These are phyloP conservation scores for Calonectria hongkongensis DNA, from an alignment of 2,329 filamentous ascomycete genomes.

Conservation along the genomic window DNA sequence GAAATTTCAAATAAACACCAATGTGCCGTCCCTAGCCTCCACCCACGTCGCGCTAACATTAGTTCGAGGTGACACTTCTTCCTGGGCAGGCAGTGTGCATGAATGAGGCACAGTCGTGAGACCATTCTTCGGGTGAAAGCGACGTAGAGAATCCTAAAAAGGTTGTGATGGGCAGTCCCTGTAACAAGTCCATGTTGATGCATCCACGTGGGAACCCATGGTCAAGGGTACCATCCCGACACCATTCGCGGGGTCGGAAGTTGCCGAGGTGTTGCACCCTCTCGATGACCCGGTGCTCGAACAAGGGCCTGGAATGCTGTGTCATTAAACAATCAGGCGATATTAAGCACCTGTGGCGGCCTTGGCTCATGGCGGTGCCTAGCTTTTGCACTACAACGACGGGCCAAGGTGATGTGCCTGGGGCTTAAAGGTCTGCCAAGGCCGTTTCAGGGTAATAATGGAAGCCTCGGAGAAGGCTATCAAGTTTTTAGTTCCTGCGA, in stretches of 20 bases:
- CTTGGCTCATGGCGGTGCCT: background rate
- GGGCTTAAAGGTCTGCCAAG: background rate
- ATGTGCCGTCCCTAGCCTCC: background rate
- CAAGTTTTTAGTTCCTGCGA: background rate
- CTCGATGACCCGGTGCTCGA: too few relatives aligned
- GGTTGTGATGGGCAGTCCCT: too few relatives aligned
- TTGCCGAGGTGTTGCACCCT: too few relatives aligned
- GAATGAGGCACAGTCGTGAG: background rate
- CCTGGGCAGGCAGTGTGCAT: background rate
- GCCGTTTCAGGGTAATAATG: background rate
- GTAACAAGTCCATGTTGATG: too few relatives aligned
- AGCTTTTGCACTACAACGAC: background rate
- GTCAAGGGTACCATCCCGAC: too few relatives aligned
- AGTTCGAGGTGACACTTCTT: background rate
- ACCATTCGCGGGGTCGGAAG: too few relatives aligned
- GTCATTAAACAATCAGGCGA: background rate
- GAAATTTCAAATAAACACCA: background rate
- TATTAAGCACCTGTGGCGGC: background rate
- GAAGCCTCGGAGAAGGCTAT: conserved; percentile 14
- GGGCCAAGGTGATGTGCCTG: background rate
- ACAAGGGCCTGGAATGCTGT: too few relatives aligned
- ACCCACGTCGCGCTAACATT: background rate
- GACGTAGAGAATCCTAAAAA: background rate
- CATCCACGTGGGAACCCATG: background rate
- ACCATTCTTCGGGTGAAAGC: background rate